Evolutionary conservation across 371 early-diverging fungal genomes (phyloP).

Genomic region (Capniomyces stellatus): DNA sequence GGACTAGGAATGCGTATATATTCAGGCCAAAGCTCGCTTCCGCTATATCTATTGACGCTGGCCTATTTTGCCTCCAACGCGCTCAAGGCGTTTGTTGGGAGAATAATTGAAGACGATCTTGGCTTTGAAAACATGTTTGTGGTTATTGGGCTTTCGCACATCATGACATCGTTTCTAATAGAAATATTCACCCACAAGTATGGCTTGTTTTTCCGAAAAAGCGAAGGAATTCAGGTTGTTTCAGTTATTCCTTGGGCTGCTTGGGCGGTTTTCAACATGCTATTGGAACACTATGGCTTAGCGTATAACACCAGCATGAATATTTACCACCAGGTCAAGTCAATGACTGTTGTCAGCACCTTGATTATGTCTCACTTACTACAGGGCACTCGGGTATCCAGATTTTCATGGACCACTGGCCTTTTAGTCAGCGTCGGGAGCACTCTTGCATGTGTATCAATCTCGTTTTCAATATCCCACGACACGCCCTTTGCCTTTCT

Average conservation of each 20-base stretch:
- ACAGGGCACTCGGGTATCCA: background rate
- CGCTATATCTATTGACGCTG: background rate
- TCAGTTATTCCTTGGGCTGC: background rate
- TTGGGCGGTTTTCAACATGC: background rate
- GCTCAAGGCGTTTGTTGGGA: background rate
- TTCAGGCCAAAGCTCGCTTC: background rate
- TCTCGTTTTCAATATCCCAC: background rate
- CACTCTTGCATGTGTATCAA: background rate
- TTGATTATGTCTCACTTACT: background rate
- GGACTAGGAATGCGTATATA: background rate
- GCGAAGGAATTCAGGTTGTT: background rate
- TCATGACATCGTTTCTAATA: background rate
- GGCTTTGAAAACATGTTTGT: background rate
- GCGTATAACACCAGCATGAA: background rate
- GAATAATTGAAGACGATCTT: background rate
- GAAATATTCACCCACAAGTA: background rate
- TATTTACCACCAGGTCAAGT: background rate
- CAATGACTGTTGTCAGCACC: background rate
- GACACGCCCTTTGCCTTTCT: background rate
- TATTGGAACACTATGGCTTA: background rate
- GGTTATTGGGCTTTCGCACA: background rate
- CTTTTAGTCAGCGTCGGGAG: background rate
- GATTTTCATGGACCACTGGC: background rate
- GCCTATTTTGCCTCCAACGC: background rate
- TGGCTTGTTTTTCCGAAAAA: background rate